phyloP scores from a whole-genome alignment of 768 basidiomycete genomes.

The Termitomyces eurrhizus region DNA sequence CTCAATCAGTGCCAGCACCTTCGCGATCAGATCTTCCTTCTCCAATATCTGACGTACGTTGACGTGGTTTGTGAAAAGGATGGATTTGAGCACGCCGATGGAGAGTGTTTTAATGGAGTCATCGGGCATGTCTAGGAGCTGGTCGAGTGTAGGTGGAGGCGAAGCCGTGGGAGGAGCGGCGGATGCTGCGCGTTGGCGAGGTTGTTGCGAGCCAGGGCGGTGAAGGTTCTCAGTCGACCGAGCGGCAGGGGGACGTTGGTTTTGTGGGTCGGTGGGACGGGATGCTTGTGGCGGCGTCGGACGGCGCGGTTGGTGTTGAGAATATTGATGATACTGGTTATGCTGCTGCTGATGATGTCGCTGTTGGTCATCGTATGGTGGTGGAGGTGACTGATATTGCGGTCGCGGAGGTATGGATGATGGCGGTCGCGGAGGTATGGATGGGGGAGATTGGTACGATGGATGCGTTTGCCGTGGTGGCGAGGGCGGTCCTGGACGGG shows the following conservation, averaged over 20 bases:
- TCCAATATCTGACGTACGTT: constrained; percentile 77
- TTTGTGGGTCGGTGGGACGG: constrained; percentile 18
- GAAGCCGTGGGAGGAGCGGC: constrained; percentile 29
- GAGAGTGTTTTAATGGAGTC: constrained; percentile 58
- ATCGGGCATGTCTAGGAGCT: constrained; percentile 58
- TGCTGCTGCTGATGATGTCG: constrained; percentile 9
- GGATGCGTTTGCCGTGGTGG: constrained; percentile 20
- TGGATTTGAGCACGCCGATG: constrained; percentile 69
- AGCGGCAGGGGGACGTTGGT: constrained; percentile 20
- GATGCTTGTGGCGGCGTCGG: constrained; percentile 12
- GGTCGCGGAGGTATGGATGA: constrained; percentile 19
- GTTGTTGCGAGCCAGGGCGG: constrained; percentile 17
- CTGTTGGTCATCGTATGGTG: constrained; percentile 9
- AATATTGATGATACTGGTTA: constrained; percentile 11
- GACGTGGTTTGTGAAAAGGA: constrained; percentile 82
- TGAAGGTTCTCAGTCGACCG: constrained; percentile 19
- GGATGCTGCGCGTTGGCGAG: constrained; percentile 42
- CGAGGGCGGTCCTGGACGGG: constrained; percentile 19
- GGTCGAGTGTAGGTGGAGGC: constrained; percentile 60
- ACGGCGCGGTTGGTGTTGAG: constrained; percentile 17
- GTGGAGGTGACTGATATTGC: constrained; percentile 15
- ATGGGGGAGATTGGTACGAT: constrained; percentile 21
- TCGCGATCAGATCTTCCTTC: constrained; percentile 78
- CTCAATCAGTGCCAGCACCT: constrained; percentile 60
- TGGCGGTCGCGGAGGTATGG: constrained; percentile 18